A percentile compares a stretch with the other conserved stretches of the same genome.
Evolutionary conservation across 1,139 yeast genomes (phyloP).

Genomic region (Hyphopichia wangnamkhiaoensis): DNA sequence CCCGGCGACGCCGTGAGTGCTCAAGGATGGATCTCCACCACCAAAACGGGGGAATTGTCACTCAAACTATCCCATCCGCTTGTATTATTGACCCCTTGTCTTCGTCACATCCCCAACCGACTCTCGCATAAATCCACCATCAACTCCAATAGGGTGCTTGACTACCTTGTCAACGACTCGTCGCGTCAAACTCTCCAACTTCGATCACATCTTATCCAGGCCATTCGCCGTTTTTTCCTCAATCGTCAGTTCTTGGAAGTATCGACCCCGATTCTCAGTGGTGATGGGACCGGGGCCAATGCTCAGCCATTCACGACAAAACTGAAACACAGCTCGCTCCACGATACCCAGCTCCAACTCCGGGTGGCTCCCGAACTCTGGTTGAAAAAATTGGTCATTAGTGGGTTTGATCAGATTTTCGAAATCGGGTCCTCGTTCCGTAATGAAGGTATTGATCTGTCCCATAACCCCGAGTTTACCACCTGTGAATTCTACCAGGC

Average conservation of each 20-base stretch:
- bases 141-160: slow-evolving; percentile 69
- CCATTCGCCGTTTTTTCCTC: slow-evolving; percentile 59
- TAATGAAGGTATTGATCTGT: slow-evolving; percentile 89
- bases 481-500: slow-evolving; percentile 92
- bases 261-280: slow-evolving; percentile 80
- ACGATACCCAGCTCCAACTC: slow-evolving; percentile 48
- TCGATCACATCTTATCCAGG: slow-evolving; percentile 53
- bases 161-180: slow-evolving; percentile 62
- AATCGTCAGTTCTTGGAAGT: slow-evolving; percentile 71
- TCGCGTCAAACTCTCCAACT: slow-evolving; percentile 52
- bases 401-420: slow-evolving; percentile 83
- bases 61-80: slow-evolving; percentile 57
- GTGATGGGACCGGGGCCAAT: slow-evolving; percentile 80
- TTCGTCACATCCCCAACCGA: slow-evolving; percentile 68
- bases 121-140: slow-evolving; percentile 56
- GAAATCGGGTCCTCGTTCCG: slow-evolving; percentile 87
- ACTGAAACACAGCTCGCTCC: slow-evolving; percentile 47
- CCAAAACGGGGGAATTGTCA: slow-evolving; percentile 79
- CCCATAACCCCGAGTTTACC: slow-evolving; percentile 95
- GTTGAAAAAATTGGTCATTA: slow-evolving; percentile 77
- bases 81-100: slow-evolving; percentile 62
- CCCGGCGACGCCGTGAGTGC: slow-evolving; percentile 73
- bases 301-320: slow-evolving; percentile 78
- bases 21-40: slow-evolving; percentile 69
- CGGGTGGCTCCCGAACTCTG: slow-evolving; percentile 95